phyloP scores from a whole-genome alignment of 768 basidiomycete species.

The Termitomyces sp. region DNA sequence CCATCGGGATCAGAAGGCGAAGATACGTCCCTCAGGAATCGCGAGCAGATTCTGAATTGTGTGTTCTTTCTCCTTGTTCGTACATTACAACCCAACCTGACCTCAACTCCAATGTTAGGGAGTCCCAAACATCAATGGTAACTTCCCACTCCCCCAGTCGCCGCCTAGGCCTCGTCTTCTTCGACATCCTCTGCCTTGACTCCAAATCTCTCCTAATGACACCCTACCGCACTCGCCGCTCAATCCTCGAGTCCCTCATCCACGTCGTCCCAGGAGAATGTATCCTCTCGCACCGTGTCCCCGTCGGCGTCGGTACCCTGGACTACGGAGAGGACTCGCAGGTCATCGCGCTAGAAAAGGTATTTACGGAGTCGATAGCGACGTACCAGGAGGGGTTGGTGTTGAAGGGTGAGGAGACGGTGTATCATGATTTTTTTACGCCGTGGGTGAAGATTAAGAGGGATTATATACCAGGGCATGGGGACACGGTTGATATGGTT shows the following conservation, averaged over 20 bases:
- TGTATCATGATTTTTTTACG: conserved; percentile 57
- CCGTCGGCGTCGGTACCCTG: conserved; percentile 35
- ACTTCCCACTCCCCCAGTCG: conserved; percentile 34
- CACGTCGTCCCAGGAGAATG: conserved; percentile 51
- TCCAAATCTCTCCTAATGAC: conserved; percentile 48
- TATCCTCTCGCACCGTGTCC: conserved; percentile 55
- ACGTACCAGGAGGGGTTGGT: conserved; percentile 67
- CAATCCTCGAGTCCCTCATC: conserved; percentile 57
- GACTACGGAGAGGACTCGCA: neutral
- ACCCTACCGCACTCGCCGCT: conserved; percentile 59
- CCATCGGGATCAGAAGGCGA: conserved; percentile 43
- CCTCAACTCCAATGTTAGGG: neutral
- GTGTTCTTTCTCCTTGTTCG: neutral
- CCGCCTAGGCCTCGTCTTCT: conserved; percentile 81
- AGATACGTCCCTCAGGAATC: conserved; percentile 11
- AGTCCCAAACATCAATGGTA: conserved; percentile 26
- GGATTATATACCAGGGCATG: conserved; percentile 84
- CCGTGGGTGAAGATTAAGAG: conserved; percentile 89
- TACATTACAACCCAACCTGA: neutral
- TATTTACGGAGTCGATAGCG: conserved; percentile 49
- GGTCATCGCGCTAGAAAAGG: conserved; percentile 9
- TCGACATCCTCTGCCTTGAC: conserved; percentile 77
- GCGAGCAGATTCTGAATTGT: conserved; percentile 11
- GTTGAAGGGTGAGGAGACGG: conserved; percentile 67
- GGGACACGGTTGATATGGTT: conserved; percentile 78